Conservation (phyloP, 768 basidiomycete genomes). For the Kwoniella pini region DNA sequence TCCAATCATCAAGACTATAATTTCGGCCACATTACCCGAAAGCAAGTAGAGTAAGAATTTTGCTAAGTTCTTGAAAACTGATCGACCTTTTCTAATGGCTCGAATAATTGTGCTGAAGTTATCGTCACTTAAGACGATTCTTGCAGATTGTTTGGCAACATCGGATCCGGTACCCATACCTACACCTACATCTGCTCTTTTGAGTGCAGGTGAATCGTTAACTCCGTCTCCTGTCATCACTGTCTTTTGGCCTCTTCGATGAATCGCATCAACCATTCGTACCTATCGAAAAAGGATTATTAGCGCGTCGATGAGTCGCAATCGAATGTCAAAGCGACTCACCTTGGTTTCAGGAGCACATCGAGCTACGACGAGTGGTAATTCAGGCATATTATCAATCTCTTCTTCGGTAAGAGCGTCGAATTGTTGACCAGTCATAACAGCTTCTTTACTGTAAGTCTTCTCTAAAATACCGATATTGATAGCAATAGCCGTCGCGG, state of each 20-base stretch:
- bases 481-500: constrained; percentile 61
- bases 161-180: constrained; percentile 65
- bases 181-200: constrained; percentile 64
- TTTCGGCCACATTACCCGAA: constrained; percentile 63
- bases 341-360: constrained; percentile 59
- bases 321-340: constrained; percentile 1
- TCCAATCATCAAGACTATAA: constrained; percentile 62
- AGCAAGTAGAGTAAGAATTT: constrained; percentile 63
- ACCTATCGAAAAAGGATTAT: constrained; percentile 54
- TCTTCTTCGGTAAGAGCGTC: constrained; percentile 62
- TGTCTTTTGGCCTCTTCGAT: constrained; percentile 61
- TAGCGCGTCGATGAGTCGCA: background rate
- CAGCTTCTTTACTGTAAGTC: constrained; percentile 39
- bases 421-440: constrained; percentile 60
- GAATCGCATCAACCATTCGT: constrained; percentile 61
- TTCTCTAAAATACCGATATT: constrained; percentile 59
- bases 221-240: constrained; percentile 66
- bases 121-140: constrained; percentile 66
- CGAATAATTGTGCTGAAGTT: constrained; percentile 68
- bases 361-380: constrained; percentile 65
- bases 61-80: constrained; percentile 63
- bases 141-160: constrained; percentile 66
- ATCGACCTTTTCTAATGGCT: constrained; percentile 69
- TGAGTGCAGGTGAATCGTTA: constrained; percentile 65
- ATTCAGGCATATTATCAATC: constrained; percentile 58